A percentile compares a stretch with the other conserved stretches of the same genome.
These are phyloP conservation scores for Metschnikowia lachancei DNA, from an alignment of 805 yeast genomes.

Conservation along the genomic window DNA sequence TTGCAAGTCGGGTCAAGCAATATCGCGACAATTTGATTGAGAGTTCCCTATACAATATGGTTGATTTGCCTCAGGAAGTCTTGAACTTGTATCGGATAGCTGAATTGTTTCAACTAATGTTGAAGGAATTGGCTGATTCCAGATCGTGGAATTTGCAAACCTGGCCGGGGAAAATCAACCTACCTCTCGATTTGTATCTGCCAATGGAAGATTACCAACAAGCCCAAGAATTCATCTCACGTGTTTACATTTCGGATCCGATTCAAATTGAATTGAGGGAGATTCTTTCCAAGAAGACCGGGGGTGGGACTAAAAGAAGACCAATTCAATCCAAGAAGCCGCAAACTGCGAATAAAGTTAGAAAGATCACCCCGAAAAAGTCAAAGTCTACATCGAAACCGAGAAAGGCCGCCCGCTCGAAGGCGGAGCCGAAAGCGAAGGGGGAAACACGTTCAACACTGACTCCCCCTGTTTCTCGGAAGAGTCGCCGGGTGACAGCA, in stretches of 20 bases:
- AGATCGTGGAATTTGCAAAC: constrained; percentile 70
- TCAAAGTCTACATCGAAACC: not conserved
- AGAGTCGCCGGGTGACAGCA: constrained; percentile 17
- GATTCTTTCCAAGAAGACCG: not conserved
- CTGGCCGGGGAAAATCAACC: constrained; percentile 75
- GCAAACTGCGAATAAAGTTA: not conserved
- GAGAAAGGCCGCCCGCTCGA: not conserved
- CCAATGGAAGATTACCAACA: constrained; percentile 56
- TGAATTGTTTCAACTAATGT: constrained; percentile 67
- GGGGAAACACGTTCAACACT: not conserved
- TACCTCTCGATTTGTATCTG: constrained; percentile 69
- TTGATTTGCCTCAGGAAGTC: constrained; percentile 24
- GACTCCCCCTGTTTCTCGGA: constrained; percentile 28
- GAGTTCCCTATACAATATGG: constrained; percentile 27
- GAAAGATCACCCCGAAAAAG: not conserved
- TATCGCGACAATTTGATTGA: constrained; percentile 56
- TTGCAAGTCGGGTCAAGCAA: constrained; percentile 77
- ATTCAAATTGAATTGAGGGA: constrained; percentile 37
- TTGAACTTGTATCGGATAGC: constrained; percentile 60
- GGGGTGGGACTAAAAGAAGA: constrained; percentile 1
- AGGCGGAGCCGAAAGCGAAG: constrained; percentile 5
- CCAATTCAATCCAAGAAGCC: not conserved
- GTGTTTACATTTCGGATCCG: constrained; percentile 53
- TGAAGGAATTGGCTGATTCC: constrained; percentile 54
- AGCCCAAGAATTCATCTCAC: constrained; percentile 55